These are phyloP conservation scores for Trichosporon sp. DNA, from an alignment of 1,284 basidiomycete genomes.

Conservation along the genomic window DNA sequence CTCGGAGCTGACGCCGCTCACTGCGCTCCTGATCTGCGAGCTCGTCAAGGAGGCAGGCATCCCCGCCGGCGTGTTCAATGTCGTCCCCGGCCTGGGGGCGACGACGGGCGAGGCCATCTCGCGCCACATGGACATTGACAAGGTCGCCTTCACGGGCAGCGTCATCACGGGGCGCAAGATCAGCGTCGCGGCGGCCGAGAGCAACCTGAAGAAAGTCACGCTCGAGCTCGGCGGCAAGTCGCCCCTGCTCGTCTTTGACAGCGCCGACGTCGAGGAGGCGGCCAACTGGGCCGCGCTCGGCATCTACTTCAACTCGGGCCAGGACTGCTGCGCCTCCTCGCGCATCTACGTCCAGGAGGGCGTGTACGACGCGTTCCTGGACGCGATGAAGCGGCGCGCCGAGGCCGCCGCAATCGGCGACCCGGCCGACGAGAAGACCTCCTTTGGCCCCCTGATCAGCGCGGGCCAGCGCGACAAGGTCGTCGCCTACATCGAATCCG, in stretches of 20 bases:
- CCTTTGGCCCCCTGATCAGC: constrained; percentile 80
- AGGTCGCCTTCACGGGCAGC: constrained; percentile 63
- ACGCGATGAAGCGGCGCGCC: constrained; percentile 67
- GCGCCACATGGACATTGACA: constrained; percentile 75
- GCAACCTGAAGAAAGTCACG: constrained; percentile 74
- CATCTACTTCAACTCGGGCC: constrained; percentile 48
- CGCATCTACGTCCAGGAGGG: constrained; percentile 74
- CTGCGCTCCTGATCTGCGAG: constrained; percentile 67
- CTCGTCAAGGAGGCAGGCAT: constrained; percentile 63
- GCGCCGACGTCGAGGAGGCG: constrained; percentile 70
- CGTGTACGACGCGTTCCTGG: constrained; percentile 78
- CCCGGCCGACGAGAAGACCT: constrained; percentile 71
- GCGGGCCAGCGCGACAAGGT: constrained; percentile 85
- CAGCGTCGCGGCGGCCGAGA: constrained; percentile 78
- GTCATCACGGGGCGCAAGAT: constrained; percentile 82
- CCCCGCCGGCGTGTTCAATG: constrained; percentile 88
- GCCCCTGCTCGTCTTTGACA: constrained; percentile 58
- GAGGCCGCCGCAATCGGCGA: constrained; percentile 69
- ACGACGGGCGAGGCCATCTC: constrained; percentile 83
- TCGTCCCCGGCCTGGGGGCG: constrained; percentile 76
- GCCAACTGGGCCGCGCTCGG: constrained; percentile 59
- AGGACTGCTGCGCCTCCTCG: constrained; percentile 54
- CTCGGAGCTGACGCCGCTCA: constrained; percentile 86
- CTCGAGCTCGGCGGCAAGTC: constrained; percentile 62
- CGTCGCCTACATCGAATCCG: constrained; percentile 83